Evolutionary conservation across 371 early-diverging fungal species (phyloP).

Genomic region (Synchytrium microbalum): DNA sequence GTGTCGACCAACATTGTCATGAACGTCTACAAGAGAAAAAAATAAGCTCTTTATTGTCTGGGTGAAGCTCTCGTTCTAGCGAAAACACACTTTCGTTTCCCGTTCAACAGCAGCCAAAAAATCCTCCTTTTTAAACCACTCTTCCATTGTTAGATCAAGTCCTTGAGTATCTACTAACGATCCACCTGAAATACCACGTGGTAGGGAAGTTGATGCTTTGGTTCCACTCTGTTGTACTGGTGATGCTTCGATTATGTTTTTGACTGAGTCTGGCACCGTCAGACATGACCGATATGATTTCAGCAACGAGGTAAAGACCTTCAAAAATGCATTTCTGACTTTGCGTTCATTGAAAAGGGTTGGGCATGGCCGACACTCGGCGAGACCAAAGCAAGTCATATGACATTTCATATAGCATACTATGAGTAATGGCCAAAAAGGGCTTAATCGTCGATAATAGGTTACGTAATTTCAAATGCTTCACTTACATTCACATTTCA

Average conservation of each 20-base stretch:
- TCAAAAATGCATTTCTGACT: slow-evolving; percentile 59
- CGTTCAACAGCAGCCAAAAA: slow-evolving; percentile 59
- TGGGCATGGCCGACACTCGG: slow-evolving; percentile 49
- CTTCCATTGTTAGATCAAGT: slow-evolving; percentile 23
- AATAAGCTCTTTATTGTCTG: not conserved
- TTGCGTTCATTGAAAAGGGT: slow-evolving; percentile 63
- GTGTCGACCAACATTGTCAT: slow-evolving; percentile 56
- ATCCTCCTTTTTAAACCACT: slow-evolving; percentile 52
- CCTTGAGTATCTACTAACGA: slow-evolving; percentile 13
- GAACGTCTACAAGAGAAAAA: slow-evolving; percentile 32
- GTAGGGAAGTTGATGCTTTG: not conserved
- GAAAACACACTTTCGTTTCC: slow-evolving; percentile 51
- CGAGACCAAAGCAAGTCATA: slow-evolving; percentile 29
- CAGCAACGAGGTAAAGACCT: slow-evolving; percentile 68
- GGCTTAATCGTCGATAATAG: not conserved
- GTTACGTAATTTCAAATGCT: not conserved
- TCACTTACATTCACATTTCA: slow-evolving; percentile 28
- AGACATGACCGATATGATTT: slow-evolving; percentile 54
- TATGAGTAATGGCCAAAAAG: slow-evolving; percentile 2
- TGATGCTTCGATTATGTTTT: not conserved
- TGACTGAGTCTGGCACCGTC: slow-evolving; percentile 16
- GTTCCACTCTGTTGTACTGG: too few relatives aligned
- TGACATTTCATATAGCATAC: slow-evolving; percentile 31
- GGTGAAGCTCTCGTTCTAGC: not conserved
- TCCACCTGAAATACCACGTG: not conserved